Percentiles rank a stretch among this genome's conserved stretches.
phyloP scores from a whole-genome alignment of 139 green algal species.

The Tetraselmis striata region DNA sequence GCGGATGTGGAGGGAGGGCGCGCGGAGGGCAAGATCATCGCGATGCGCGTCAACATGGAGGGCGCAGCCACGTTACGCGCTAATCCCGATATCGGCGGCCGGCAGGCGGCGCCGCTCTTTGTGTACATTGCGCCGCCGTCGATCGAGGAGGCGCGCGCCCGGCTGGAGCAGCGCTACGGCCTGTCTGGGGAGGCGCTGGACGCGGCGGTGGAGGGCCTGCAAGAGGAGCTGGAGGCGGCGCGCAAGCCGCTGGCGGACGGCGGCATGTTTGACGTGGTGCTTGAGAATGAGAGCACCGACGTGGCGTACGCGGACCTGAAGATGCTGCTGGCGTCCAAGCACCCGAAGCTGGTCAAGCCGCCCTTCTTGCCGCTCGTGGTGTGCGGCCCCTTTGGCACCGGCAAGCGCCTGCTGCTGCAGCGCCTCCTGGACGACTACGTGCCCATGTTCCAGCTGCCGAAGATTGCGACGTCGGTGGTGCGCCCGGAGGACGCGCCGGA shows the following conservation, averaged over 20 bases:
- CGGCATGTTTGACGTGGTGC: neutral
- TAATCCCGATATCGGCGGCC: neutral
- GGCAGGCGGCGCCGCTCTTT: neutral
- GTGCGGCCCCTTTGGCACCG: conserved; percentile 53
- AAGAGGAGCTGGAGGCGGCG: neutral
- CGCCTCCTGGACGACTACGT: conserved; percentile 33
- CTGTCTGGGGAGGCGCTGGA: neutral
- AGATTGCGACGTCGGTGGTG: neutral
- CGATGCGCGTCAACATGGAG: neutral
- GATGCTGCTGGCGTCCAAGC: neutral
- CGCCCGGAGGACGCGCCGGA: neutral
- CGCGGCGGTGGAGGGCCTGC: neutral
- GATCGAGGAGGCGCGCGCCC: neutral
- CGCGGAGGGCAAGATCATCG: neutral
- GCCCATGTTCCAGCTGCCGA: neutral
- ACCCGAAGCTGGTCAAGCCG: conserved; percentile 25
- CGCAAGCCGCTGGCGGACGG: conserved; percentile 2
- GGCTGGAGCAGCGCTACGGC: neutral
- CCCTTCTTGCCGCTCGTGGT: conserved; percentile 48
- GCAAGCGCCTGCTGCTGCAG: conserved; percentile 46
- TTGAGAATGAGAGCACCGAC: neutral
- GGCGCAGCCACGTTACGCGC: neutral
- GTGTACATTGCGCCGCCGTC: neutral
- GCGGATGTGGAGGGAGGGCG: neutral
- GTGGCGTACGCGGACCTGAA: neutral